Conservation (phyloP, 176 grass and related monocot genomes). For the Musa beccarii region DNA sequence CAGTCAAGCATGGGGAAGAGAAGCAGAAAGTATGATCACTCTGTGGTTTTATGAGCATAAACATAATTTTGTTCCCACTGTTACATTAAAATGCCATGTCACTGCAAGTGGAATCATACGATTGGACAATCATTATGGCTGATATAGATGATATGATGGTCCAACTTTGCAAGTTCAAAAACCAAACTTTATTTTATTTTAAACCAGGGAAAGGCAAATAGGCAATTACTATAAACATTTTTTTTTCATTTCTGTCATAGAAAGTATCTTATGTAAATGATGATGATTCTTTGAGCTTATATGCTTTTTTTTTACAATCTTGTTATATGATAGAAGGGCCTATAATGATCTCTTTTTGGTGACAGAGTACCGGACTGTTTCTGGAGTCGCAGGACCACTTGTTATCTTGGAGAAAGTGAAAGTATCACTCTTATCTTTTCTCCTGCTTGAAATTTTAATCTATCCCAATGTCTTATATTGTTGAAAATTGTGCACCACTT, state of each 20-base stretch:
- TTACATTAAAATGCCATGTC: background rate
- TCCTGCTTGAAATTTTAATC: background rate
- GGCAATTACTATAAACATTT: no score
- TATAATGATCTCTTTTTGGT: background rate
- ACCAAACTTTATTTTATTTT: no score
- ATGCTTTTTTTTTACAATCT: background rate
- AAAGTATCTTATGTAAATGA: no score
- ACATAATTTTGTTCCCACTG: background rate
- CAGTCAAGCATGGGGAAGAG: no score
- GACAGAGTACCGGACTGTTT: constrained; percentile 93
- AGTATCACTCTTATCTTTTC: constrained; percentile 28
- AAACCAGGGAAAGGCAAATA: no score
- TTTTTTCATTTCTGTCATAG: no score
- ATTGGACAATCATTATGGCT: background rate
- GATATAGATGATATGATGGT: background rate
- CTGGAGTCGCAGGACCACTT: constrained; percentile 90
- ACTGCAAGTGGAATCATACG: background rate
- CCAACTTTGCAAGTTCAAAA: background rate
- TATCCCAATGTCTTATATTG: background rate
- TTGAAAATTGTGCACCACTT: background rate
- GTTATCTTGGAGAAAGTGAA: constrained; percentile 99
- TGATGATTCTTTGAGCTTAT: background rate
- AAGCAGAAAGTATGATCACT: no score
- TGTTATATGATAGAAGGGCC: background rate
- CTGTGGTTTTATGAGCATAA: background rate